Evolutionary conservation across 257 asterid species (phyloP), one percentile per base, ranked within the genome.

Genomic region (Gentiana straminea): DNA sequence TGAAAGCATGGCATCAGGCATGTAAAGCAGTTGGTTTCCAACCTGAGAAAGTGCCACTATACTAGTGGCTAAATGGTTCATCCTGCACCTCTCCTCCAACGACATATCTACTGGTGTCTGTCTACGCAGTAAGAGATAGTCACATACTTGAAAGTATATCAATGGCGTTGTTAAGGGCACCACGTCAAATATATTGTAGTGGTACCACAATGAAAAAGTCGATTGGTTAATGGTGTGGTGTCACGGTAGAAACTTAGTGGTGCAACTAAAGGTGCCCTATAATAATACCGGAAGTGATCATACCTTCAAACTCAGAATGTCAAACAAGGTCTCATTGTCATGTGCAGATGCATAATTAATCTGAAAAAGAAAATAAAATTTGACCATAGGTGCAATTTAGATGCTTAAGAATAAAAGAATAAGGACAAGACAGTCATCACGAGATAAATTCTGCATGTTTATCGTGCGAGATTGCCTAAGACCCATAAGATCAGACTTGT

Each of bases 261-360:
- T 15, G 24, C 24, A 15, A 15, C 24, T 15, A 15, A 15, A 15
- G 2, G 8, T 5, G 13, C n/a, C 32, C 54, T 51, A 33, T 37
- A 44, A 33, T 32, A 34, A 8, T 12, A 38, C 57, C 37, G 47
- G 58, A 57, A 32, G 44, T 38, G 56, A 54, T 36, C 13, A 38
- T 73, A 91, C 98, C 98, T 91, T 91, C 65, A 91, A 77, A 73
- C 89, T 80, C 63, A 91, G 71, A 7, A 84, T 75, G 75, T 91
- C 96, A 53, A 87, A 91, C 80, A 91, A 78, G 57, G 96, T 84
- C 65, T 91, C 98, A 43, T 87, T 91, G 77, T 91, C 96, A 73
- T 91, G 98, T 70, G 98, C 98, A 63, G 98, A 91, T 56, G 84
- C 86, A 66, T 91, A 91, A 79, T 90, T 90, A 62, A 90, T 84